Evolutionary conservation across 2,329 filamentous ascomycete species (phyloP).

Genomic region (Xylaria sp.): DNA sequence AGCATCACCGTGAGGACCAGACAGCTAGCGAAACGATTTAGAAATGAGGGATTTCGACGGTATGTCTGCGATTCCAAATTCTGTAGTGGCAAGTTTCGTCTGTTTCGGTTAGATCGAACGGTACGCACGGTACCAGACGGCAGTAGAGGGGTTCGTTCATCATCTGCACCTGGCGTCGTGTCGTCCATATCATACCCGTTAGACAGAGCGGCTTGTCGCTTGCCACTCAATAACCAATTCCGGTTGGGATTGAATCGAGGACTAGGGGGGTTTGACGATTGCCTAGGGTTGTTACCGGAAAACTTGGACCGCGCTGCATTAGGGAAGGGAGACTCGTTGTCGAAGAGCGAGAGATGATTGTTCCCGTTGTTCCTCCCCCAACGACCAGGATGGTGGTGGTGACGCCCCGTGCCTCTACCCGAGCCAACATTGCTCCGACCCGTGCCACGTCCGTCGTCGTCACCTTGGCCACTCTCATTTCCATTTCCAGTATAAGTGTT

Average conservation of each 20-base stretch:
- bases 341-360: conserved; percentile 74
- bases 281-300: conserved; percentile 60
- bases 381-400: conserved; percentile 76
- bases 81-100: conserved; percentile 61
- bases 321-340: conserved; percentile 79
- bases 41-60: conserved; percentile 65
- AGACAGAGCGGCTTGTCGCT: conserved; percentile 65
- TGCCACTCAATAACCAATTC: conserved; percentile 43
- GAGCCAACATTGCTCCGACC: conserved; percentile 67
- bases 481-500: conserved; percentile 73
- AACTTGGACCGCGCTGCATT: conserved; percentile 69
- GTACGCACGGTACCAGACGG: conserved; percentile 61
- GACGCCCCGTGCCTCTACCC: conserved; percentile 69
- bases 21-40: conserved; percentile 82
- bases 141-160: conserved; percentile 86
- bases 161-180: conserved; percentile 75
- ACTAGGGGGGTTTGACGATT: conserved; percentile 72
- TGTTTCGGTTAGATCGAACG: conserved; percentile 60
- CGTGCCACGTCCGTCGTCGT: conserved; percentile 70
- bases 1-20: conserved; percentile 83
- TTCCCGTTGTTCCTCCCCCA: conserved; percentile 72
- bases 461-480: conserved; percentile 61
- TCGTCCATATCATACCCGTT: conserved; percentile 81
- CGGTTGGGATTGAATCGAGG: conserved; percentile 57
- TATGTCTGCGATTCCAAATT: conserved; percentile 77